Percentiles rank a stretch among this genome's conserved stretches.
Evolutionary conservation across 2,329 filamentous ascomycete species (phyloP).

Genomic region (Elsinoe arachidis): DNA sequence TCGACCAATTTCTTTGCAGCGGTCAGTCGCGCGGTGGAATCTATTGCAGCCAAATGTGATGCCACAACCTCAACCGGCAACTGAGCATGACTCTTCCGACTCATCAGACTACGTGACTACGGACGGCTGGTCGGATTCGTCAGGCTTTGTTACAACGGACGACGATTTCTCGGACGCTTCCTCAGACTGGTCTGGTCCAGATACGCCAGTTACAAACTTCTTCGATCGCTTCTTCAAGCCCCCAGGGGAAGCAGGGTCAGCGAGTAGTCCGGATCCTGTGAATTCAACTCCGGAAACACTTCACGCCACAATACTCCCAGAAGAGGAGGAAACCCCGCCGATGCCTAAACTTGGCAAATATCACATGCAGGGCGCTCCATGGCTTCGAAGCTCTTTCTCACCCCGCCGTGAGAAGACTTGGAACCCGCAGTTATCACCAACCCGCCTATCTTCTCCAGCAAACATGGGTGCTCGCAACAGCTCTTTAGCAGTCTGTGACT

Average conservation of each 20-base stretch:
- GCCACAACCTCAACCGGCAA: not conserved
- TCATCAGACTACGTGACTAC: not conserved
- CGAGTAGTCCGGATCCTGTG: not conserved
- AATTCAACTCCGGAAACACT: not conserved
- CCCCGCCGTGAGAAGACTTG: not conserved
- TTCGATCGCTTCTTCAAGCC: slow-evolving; percentile 2
- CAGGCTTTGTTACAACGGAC: not conserved
- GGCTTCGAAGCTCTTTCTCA: not conserved
- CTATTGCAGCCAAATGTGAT: not conserved
- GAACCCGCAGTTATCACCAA: not conserved
- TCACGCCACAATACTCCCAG: not conserved
- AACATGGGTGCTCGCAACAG: not conserved
- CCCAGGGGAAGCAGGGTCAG: not conserved
- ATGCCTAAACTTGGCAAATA: not conserved
- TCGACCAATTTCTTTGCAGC: slow-evolving; percentile 18
- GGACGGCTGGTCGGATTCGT: not conserved
- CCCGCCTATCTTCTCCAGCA: not conserved
- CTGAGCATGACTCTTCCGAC: not conserved
- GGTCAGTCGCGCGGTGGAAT: slow-evolving; percentile 8
- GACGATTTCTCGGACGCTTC: slow-evolving; percentile 2
- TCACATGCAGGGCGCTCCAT: not conserved
- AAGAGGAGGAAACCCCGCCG: not conserved
- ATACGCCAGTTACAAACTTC: slow-evolving; percentile 7
- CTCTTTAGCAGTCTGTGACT: not conserved
- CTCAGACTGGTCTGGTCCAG: slow-evolving; percentile 2